These are phyloP conservation scores for Vaccinium corymbosum DNA, from an alignment of 148 eudicot species.

Conservation along the genomic window DNA sequence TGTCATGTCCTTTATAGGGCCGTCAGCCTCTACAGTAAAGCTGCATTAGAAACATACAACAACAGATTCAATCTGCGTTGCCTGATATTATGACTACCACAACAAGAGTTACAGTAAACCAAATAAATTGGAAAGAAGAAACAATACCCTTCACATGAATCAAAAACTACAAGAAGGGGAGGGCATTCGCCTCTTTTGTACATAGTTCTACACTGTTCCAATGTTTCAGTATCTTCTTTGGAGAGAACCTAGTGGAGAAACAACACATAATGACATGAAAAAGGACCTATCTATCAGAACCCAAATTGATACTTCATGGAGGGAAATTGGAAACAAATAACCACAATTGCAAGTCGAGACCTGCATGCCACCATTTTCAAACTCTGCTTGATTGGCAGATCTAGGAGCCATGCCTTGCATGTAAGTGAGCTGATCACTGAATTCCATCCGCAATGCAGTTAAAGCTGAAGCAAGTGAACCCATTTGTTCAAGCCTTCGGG, in stretches of 20 bases:
- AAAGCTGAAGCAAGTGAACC: constrained; percentile 76
- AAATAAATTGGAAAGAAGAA: background rate
- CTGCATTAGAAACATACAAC: constrained; percentile 35
- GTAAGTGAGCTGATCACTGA: constrained; percentile 71
- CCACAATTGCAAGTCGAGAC: constrained; percentile 25
- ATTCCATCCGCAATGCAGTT: constrained; percentile 54
- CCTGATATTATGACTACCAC: background rate
- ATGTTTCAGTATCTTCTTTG: constrained; percentile 69
- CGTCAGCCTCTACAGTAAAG: constrained; percentile 81
- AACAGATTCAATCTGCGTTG: constrained; percentile 4
- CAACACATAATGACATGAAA: constrained; percentile 7
- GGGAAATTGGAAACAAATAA: background rate
- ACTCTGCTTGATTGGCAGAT: constrained; percentile 71
- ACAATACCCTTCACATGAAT: constrained; percentile 72
- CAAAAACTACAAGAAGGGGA: constrained; percentile 71
- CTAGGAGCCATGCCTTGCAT: constrained; percentile 70
- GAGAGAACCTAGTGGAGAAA: constrained; percentile 56
- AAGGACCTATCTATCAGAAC: background rate
- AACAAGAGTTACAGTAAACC: background rate
- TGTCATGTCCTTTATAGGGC: constrained; percentile 80
- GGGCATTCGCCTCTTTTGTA: constrained; percentile 69
- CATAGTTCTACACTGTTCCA: constrained; percentile 70
- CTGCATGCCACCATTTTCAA: constrained; percentile 95
- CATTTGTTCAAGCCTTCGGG: constrained; percentile 70
- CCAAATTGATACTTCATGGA: background rate